Base-by-base conservation (phyloP, 1,139 yeast genomes). In the Debaryomyces fabryi region DNA sequence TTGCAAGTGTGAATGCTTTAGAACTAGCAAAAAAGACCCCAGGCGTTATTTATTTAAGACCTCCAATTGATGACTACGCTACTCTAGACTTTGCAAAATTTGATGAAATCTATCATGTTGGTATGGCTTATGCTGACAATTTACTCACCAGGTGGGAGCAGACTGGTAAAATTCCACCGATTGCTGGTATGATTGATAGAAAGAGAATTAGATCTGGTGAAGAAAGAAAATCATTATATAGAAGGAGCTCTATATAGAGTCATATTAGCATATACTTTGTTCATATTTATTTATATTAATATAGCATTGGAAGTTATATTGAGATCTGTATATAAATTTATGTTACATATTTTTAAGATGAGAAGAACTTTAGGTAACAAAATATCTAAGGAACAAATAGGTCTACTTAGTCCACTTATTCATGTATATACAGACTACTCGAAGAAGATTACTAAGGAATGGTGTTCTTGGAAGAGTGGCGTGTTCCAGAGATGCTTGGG, bases 1-100 rank as follows among this genome's bases (percentile, higher is more conserved):
- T 93, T 24, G 89, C 97, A 0, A 88, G 96, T 52, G 99, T 93
- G 1, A 88, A 88, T 65, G 98, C 98, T 0, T 71, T 93, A 45
- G 97, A 93, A 60, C 76, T 80, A 49, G 97, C 97, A 2, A 93
- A 93, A 62, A 74, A 68, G 38, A 86, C 92, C 0, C 88, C 91
- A 0, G 97, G 96, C 0, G 95, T 93, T 12, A 76, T 88, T n/a
- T 93, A 93, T 62, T 72, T 91, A 58, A 79, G 99, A 39, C 99
- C 99, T 3, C 99, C 99, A 0, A 88, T 93, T 58, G 97, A 92
- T 58, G 79, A 82, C 53, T 92, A 85, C 63, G 97, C 95, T 0
- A 93, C 98, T 0, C 74, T 93, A 48, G 99, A 93, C 60, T 93
- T 93, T 68, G 92, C 86, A 13, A 90, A 88, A 63, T 93, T 92